These are phyloP conservation scores for Jaapia argillacea DNA, from an alignment of 768 basidiomycete genomes.

Conservation along the genomic window DNA sequence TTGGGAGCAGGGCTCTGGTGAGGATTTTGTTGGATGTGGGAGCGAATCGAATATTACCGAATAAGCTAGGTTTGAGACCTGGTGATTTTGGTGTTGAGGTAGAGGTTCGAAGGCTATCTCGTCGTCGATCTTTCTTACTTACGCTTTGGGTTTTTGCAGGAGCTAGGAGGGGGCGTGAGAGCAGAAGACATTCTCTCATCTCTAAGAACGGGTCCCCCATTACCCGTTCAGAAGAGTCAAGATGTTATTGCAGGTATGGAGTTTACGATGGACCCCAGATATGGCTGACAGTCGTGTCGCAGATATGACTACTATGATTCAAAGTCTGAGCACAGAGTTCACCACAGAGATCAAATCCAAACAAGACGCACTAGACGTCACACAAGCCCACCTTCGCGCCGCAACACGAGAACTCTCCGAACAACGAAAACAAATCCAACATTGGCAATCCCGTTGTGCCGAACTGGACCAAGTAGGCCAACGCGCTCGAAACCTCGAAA, in stretches of 20 bases:
- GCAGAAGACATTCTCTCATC: constrained; percentile 76
- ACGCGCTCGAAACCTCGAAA: constrained; percentile 76
- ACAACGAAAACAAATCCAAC: constrained; percentile 75
- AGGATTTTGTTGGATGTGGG: constrained; percentile 84
- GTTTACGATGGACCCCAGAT: no score
- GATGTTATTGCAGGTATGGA: constrained; percentile 68
- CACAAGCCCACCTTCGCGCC: constrained; percentile 77
- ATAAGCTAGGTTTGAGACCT: constrained; percentile 88
- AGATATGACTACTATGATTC: constrained; percentile 86
- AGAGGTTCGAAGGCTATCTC: constrained; percentile 43
- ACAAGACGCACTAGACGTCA: constrained; percentile 80
- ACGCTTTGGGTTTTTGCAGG: constrained; percentile 31
- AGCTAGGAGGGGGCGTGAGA: constrained; percentile 56
- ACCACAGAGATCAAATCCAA: constrained; percentile 76
- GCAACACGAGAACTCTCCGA: constrained; percentile 88
- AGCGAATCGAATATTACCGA: constrained; percentile 79
- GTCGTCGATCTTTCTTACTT: not conserved
- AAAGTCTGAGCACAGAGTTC: constrained; percentile 70
- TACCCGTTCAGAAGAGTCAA: constrained; percentile 79
- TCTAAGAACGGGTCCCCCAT: constrained; percentile 61
- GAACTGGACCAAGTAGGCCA: constrained; percentile 79
- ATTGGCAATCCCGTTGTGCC: constrained; percentile 61
- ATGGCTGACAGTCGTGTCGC: constrained; percentile 10
- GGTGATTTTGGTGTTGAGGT: constrained; percentile 93
- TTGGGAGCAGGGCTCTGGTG: constrained; percentile 85